Evolutionary conservation across 257 asterid species (phyloP), one percentile per base, ranked within the genome.

Genomic region (Anisodus acutangulus): DNA sequence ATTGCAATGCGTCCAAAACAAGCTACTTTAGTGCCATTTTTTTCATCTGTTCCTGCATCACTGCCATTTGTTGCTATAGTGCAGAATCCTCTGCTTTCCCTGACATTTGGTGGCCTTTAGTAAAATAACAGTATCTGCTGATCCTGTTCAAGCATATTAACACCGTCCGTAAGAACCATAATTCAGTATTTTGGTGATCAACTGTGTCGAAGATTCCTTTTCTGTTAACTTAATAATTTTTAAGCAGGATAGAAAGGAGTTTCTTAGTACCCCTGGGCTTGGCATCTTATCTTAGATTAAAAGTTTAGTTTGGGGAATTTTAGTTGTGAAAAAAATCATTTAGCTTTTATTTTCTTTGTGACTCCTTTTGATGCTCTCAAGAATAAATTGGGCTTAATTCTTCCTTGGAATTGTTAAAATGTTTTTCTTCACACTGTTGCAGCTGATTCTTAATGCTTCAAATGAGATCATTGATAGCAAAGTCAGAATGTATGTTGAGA

Each of bases 401-500:
- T 76, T 26, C 47, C 22, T 76, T 51, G 13, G 55, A 79, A 66
- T 79, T 47, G 84, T 86, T 83, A 31, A 26, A 12, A 17, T 57
- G 59, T 54, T 22, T 5, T 37, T 58, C 41, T 82, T 85, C 83
- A 85, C 83, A 59, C 41, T 85, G 85, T 81, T 88, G 92, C 96
- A 92, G 98, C 84, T 88, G 74, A 82, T 31, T 63, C 83, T 85
- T 86, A 88, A 71, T 87, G 89, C 84, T 88, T 91, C 89, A 68
- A 87, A 84, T 88, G 93, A 89, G 87, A 78, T 85, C 79, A 88
- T 89, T 72, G 68, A 91, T 41, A 85, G 86, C 84, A 94, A 92
- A 93, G 90, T 94, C 84, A 90, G 87, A 87, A 63, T 35, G 78
- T 92, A 91, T 90, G 93, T 90, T 71, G 91, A 92, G 90, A 94